These are phyloP conservation scores for Cynara cardunculus DNA, from an alignment of 129 eudicot genomes.

Conservation along the genomic window DNA sequence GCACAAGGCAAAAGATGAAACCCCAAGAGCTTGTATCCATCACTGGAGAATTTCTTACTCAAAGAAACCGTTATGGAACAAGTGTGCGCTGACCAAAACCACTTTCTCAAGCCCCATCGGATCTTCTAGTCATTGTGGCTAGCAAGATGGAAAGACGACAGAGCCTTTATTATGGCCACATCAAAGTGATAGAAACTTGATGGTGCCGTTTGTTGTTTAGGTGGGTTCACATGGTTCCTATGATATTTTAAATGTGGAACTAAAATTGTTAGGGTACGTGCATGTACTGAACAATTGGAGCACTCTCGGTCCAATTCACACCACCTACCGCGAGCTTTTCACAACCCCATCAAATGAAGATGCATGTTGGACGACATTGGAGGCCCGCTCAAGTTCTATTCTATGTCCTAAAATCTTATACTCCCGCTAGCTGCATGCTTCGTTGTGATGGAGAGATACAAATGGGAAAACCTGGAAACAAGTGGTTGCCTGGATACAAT, in stretches of 20 bases:
- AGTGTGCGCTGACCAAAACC: constrained; percentile 3
- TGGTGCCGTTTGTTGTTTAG: neutral
- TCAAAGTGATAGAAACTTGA: neutral
- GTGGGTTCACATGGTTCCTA: neutral
- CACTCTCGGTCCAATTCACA: neutral
- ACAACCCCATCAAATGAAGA: neutral
- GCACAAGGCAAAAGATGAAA: neutral
- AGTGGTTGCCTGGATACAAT: neutral
- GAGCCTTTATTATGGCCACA: neutral
- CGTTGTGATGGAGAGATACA: neutral
- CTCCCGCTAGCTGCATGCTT: too few relatives aligned
- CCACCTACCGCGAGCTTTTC: neutral
- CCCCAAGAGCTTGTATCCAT: neutral
- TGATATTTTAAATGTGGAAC: neutral
- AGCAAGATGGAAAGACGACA: neutral
- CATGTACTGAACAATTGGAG: neutral
- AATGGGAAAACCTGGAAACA: neutral
- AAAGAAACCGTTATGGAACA: constrained; percentile 5
- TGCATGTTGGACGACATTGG: neutral
- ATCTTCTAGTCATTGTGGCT: constrained; percentile 7
- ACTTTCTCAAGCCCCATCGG: constrained; percentile 1
- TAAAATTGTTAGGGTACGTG: neutral
- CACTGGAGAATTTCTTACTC: constrained; percentile 29
- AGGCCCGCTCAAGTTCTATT: neutral
- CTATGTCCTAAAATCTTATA: neutral